Conservation (phyloP, 345 rosid genomes). For the Populus davidiana region DNA sequence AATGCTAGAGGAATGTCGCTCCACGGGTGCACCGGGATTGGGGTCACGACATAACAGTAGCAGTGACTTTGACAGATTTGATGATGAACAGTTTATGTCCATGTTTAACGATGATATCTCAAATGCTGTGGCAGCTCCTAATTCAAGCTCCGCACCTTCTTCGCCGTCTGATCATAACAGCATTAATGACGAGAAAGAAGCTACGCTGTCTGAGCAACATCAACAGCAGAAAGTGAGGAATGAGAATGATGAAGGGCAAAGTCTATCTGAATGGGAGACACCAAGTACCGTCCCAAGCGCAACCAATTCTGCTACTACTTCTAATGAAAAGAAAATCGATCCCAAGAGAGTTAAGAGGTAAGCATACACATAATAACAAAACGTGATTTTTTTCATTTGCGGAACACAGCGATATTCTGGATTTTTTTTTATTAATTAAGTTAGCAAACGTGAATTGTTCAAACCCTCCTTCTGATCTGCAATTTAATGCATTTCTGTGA, state of each 20-base stretch:
- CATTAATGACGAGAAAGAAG: slow-evolving; percentile 29
- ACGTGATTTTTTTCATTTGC: neutral
- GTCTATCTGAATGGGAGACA: slow-evolving; percentile 20
- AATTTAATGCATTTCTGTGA: neutral
- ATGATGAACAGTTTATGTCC: slow-evolving; percentile 34
- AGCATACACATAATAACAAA: neutral
- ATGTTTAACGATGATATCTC: slow-evolving; percentile 29
- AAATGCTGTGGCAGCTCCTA: slow-evolving; percentile 11
- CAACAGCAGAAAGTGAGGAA: slow-evolving; percentile 5
- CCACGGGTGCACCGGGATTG: slow-evolving; percentile 1
- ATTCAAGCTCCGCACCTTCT: slow-evolving; percentile 22
- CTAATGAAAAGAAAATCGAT: slow-evolving; percentile 17
- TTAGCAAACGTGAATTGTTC: neutral
- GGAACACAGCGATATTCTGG: neutral
- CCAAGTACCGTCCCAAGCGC: slow-evolving; percentile 3
- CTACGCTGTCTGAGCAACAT: neutral
- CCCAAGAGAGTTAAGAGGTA: slow-evolving; percentile 38
- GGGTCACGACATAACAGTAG: slow-evolving; percentile 7
- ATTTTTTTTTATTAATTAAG: neutral
- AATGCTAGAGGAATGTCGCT: slow-evolving; percentile 21
- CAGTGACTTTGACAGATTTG: slow-evolving; percentile 27
- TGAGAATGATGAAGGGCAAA: slow-evolving; percentile 26
- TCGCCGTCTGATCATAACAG: slow-evolving; percentile 34
- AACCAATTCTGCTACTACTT: neutral
- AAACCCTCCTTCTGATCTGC: neutral